Base-by-base conservation (phyloP, 2,329 filamentous ascomycete species). In the Thielaviopsis punctulata region DNA sequence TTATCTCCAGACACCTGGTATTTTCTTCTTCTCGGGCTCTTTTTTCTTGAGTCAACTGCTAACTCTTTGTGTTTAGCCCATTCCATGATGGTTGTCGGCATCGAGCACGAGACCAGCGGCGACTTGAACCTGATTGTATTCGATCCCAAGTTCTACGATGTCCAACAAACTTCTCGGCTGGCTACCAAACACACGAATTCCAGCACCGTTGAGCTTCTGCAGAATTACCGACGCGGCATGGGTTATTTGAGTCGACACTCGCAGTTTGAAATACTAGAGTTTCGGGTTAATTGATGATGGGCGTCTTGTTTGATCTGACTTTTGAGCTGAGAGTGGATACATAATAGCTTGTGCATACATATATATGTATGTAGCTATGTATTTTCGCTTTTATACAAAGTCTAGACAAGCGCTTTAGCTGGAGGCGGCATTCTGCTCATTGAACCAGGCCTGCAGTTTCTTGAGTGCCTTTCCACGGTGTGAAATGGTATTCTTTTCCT, bases 401-500 rank as follows among this genome's bases (percentile, higher is more conserved):
- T n/a, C n/a, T n/a, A n/a, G n/a, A n/a, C n/a, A n/a, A n/a, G n/a
- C n/a, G n/a, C n/a, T 43, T 45, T 55, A 21, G 45, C 36, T 10
- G 45, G 41, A 53, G 18, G 49, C 21, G 1, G 46, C 24, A n/a
- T 33, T 47, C 44, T 68, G 62, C 48, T 67, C 70, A 54, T 76
- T 73, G 59, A 94, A 75, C 87, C 90, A 96, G 33, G 72, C 73
- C 62, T 86, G 85, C 57, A 98, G 73, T 68, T 95, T 94, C 58
- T 80, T 75, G 51, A 98, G 70, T n/a, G 92, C 92, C 62, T 82
- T 86, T 58, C 77, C 82, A 44, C 92, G 84, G 68, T 98, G 92
- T 23, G 89, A 95, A 61, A 98, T 86, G 62, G 80, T 79, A 70
- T 96, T 98, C 79, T 93, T 93, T 63, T 80, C 78, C 9, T 65